Percentiles rank a stretch among this genome's conserved stretches.
These are phyloP conservation scores for Brassica carinata DNA, from an alignment of 345 rosid genomes.

Conservation along the genomic window DNA sequence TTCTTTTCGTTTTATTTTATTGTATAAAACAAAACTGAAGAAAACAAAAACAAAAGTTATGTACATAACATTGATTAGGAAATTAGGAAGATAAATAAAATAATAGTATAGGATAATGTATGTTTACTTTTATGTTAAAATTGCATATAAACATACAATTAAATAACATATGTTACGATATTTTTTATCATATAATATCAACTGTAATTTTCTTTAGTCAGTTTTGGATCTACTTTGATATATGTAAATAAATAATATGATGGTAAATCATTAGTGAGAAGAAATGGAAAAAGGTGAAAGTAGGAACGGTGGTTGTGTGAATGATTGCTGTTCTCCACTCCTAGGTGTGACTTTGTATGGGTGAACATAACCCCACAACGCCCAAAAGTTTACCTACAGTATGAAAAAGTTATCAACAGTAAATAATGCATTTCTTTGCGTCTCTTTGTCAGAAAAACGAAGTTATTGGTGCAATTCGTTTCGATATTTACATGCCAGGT, in stretches of 20 bases:
- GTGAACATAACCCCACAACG: slow-evolving; percentile 35
- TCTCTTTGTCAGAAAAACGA: not conserved
- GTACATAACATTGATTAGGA: slow-evolving; percentile 1
- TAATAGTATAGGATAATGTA: not conserved
- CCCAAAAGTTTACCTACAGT: slow-evolving; percentile 26
- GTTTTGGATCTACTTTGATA: not conserved
- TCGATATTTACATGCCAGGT: not conserved
- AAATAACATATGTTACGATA: not conserved
- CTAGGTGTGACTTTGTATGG: slow-evolving; percentile 22
- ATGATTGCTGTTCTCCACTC: slow-evolving; percentile 85
- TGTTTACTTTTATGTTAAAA: not conserved
- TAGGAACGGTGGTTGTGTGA: slow-evolving; percentile 47
- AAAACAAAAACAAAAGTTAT: slow-evolving; percentile 10
- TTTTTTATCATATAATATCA: not conserved
- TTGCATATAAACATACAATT: not conserved
- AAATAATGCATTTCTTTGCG: not conserved
- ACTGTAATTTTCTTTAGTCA: not conserved
- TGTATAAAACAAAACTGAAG: slow-evolving; percentile 9
- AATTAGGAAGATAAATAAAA: slow-evolving; percentile 2
- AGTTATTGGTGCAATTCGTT: slow-evolving; percentile 4
- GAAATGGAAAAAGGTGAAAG: slow-evolving; percentile 45
- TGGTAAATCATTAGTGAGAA: slow-evolving; percentile 26
- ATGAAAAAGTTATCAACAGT: slow-evolving; percentile 19
- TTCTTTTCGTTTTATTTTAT: not conserved
- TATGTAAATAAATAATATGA: slow-evolving; percentile 3